Conservation (phyloP, 2,329 filamentous ascomycete species). For the Eutypella sp. region DNA sequence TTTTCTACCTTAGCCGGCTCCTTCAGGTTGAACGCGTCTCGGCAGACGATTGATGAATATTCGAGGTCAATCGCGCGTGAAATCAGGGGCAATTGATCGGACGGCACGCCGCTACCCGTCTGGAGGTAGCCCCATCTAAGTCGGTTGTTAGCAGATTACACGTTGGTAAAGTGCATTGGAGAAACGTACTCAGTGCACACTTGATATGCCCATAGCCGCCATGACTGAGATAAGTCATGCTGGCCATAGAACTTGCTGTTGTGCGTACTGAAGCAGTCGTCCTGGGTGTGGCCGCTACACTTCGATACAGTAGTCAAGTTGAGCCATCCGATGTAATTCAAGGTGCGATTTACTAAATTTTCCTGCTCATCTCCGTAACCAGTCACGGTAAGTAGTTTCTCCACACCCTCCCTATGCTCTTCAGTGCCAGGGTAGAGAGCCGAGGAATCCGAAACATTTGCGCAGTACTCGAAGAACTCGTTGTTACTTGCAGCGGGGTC, state of each 20-base stretch:
- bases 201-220: slow-evolving; percentile 47
- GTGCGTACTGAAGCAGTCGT: slow-evolving; percentile 33
- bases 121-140: slow-evolving; percentile 71
- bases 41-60: slow-evolving; percentile 59
- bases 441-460: slow-evolving; percentile 35
- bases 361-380: slow-evolving; percentile 35
- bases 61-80: slow-evolving; percentile 65
- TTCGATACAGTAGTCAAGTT: slow-evolving; percentile 22
- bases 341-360: slow-evolving; percentile 36
- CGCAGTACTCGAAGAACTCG: slow-evolving; percentile 43
- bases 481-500: slow-evolving; percentile 40
- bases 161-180: background rate
- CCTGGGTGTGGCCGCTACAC: slow-evolving; percentile 23
- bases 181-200: slow-evolving; percentile 47
- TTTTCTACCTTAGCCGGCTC: slow-evolving; percentile 54
- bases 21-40: slow-evolving; percentile 64
- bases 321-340: slow-evolving; percentile 49
- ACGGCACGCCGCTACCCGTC: slow-evolving; percentile 65
- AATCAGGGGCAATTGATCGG: slow-evolving; percentile 60
- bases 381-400: slow-evolving; percentile 35
- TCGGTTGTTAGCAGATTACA: slow-evolving; percentile 11
- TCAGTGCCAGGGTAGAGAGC: slow-evolving; percentile 39
- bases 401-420: slow-evolving; percentile 28
- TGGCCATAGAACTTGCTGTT: slow-evolving; percentile 29
- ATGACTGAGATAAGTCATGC: slow-evolving; percentile 34